Evolutionary conservation across 2,329 filamentous ascomycete species (phyloP), one percentile per base, ranked within the genome.

Genomic region (Trichoderma harzianum): DNA sequence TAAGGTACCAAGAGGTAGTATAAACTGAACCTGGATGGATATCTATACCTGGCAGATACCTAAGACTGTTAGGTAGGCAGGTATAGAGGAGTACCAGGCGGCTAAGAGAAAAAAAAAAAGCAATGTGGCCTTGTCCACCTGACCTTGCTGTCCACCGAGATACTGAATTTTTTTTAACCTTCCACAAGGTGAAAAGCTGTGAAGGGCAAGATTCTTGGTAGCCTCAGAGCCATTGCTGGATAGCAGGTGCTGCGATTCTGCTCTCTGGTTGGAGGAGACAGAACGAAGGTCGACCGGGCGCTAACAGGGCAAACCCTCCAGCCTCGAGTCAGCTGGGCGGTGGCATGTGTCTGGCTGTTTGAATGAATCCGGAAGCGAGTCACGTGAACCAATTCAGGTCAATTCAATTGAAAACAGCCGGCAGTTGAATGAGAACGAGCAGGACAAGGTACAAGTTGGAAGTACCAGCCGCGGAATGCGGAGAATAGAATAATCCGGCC

Each of bases 261-360:
- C 39, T 21, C n/a, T 55, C 69, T 71, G 69, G 69, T 71, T 71
- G 69, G 62, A 67, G 39, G 63, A 53, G 24, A 28, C 24, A 10
- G 39, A 18, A 12, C 10, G 11, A 28, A n/a, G n/a, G 26, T 11
- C 14, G 30, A 14, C 43, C 36, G 28, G 28, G 66, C 66, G 53
- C 64, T 67, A 67, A 57, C 32, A 57, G 36, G 21, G 64, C 24
- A 32, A 57, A 26, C 18, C 30, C 32, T 67, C 51, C 24, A 24
- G n/a, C 47, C 64, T 67, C 12, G 47, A 67, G 51, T 67, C 64
- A 67, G 64, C 64, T 67, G 64, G 36, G 36, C 7, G 32, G 60
- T n/a, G 11, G 64, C 64, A 57, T 34, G 51, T 21, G 64, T 32
- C n/a, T 39, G 21, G 34, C 11, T 57, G 26, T n/a, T 36, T 66